Base-by-base conservation (phyloP, 169 alveolate genomes). In the Haemoproteus tartakovskyi region DNA sequence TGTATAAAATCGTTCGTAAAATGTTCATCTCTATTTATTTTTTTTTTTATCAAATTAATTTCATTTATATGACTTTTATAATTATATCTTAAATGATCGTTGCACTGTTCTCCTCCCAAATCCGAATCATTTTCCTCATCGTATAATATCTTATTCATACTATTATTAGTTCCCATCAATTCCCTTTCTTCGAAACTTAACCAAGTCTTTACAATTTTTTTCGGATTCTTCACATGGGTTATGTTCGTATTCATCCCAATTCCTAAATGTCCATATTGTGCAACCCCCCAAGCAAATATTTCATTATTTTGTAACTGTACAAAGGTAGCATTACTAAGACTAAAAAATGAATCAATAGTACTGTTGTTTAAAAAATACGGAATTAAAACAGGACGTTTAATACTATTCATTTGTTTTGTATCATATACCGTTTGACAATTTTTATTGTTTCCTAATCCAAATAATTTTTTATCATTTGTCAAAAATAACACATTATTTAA, bases 231-330 rank as follows among this genome's bases (percentile, higher is more conserved):
- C 11, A 78, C 19, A 40, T 85, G 48, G 48, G 74, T 80, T 26
- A 50, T 22, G 3, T 70, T 60, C 1, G 85, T 84, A 16, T n/a
- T n/a, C n/a, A 36, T 38, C 8, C 92, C 92, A 9, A 87, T 79
- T 11, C 92, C 90, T 11, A 87, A 40, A 24, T 89, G 85, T 12
- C 87, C 60, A 37, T 87, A 87, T 18, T 62, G 51, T 0, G 92
- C 27, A 16, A 56, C 27, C 1, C 92, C 92, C 92, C 92, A 87
- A 12, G 87, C 86, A 46, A 29, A 79, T 3, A 87, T 45, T 22
- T 87, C 92, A n/a, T 85, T 79, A 18, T 56, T 84, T 4, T 79
- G 51, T 24, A 43, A 19, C 24, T 47, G 57, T 16, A 48, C 41
- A 38, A 36, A 62, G 0, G 57, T 18, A 3, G 51, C 62, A 21